Evolutionary conservation across 768 basidiomycete genomes (phyloP), one percentile per base, ranked within the genome.

Genomic region (Lactarius hengduanensis): DNA sequence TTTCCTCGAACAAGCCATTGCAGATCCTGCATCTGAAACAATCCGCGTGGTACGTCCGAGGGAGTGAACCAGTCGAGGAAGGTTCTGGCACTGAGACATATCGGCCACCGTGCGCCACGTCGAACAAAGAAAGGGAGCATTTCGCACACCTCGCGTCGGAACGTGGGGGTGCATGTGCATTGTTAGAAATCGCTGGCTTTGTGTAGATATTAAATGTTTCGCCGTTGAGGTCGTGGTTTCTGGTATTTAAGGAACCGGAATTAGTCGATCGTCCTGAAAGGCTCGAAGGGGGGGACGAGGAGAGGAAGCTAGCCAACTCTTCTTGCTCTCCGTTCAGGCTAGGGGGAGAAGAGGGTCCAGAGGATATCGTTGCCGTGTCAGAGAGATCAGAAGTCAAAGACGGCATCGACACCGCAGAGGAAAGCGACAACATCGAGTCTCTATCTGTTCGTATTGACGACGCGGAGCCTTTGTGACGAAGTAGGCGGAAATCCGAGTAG

Each of bases 1-100:
- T 78, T 72, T 89, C 89, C 67, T 82, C 83, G 71, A 94, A 91
- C 10, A 80, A 72, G 20, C 83, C 81, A 54, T 84, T 78, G 71
- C 92, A 94, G 26, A 88, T 77, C 26, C 75, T 78, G 71, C 92
- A 94, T 61, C 82, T 84, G 76, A 94, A 93, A 73, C 92, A 94
- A 53, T 85, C 82, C 3, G 83, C 80, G 70, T 94, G 92, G 71
- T 90, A 94, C 26, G 82, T 80, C 73, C 82, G 82, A n/a, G 85
- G 81, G 28, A 78, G 76, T 20, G 78, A 79, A 36, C 77, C 80
- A 54, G 78, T 77, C 63, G 71, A 73, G 2, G 75, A 71, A 41
- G 73, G 75, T 59, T 77, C 84, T 8, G 91, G 89, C 34, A 92
- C 83, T 2, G 89, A 89, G 38, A 92, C 84, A 74, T 87, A 92